These are phyloP conservation scores for Neurospora sublineolata DNA, from an alignment of 495 filamentous ascomycete genomes.

Conservation along the genomic window DNA sequence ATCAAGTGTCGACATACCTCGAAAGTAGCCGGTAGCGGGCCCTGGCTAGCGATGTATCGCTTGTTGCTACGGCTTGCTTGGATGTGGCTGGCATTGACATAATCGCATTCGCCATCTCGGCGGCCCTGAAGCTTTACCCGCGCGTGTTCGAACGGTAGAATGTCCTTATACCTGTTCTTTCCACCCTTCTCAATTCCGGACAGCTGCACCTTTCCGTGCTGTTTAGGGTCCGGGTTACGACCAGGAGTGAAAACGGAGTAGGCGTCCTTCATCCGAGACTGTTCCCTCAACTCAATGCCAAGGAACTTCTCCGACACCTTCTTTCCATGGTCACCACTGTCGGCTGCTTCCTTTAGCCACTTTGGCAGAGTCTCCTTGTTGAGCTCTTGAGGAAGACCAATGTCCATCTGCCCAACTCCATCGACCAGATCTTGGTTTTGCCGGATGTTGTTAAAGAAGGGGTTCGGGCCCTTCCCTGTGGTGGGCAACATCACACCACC, in stretches of 20 bases:
- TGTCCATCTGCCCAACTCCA: constrained; percentile 80
- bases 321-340: constrained; percentile 60
- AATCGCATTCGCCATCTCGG: constrained; percentile 69
- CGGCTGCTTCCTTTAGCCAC: constrained; percentile 65
- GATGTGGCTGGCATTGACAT: constrained; percentile 88
- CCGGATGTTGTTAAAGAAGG: constrained; percentile 91
- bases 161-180: constrained; percentile 97
- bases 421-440: constrained; percentile 94
- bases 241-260: constrained; percentile 49
- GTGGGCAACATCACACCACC: constrained; percentile 79
- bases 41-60: constrained; percentile 91
- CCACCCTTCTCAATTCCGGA: constrained; percentile 88
- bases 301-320: constrained; percentile 74
- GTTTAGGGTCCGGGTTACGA: neutral
- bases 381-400: constrained; percentile 55
- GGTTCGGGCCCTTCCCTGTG: constrained; percentile 55
- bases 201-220: constrained; percentile 36
- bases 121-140: constrained; percentile 68
- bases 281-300: constrained; percentile 70
- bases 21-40: constrained; percentile 85
- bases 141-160: constrained; percentile 91
- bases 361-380: constrained; percentile 48
- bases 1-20: constrained; percentile 45
- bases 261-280: constrained; percentile 84
- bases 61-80: constrained; percentile 68